Evolutionary conservation across 2,329 filamentous ascomycete genomes (phyloP).

Genomic region (Blumeriella jaapii): DNA sequence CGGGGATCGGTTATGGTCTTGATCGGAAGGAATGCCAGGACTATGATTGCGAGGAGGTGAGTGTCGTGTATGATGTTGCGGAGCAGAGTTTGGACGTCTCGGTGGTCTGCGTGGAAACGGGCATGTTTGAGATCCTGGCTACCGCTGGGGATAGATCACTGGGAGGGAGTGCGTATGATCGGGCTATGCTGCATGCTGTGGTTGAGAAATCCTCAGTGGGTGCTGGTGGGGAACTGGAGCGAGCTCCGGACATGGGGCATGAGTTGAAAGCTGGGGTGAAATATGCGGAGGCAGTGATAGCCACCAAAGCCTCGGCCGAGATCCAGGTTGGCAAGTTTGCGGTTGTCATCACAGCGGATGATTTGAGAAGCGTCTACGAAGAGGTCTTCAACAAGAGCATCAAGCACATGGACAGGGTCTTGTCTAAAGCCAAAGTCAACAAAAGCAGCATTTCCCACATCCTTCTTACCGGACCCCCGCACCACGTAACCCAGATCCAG

Average conservation of each 20-base stretch:
- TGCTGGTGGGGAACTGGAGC: neutral
- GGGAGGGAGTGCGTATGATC: slow-evolving; percentile 6
- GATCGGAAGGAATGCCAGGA: slow-evolving; percentile 24
- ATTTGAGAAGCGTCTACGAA: neutral
- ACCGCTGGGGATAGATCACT: neutral
- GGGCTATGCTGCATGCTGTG: neutral
- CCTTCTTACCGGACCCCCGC: slow-evolving; percentile 7
- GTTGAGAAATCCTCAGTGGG: neutral
- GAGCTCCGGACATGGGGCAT: neutral
- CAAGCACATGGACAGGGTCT: slow-evolving; percentile 3
- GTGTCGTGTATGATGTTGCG: slow-evolving; percentile 7
- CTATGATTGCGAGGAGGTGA: neutral
- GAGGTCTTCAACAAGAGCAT: neutral
- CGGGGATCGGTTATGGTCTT: slow-evolving; percentile 60
- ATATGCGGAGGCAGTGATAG: neutral
- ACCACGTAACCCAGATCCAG: slow-evolving; percentile 5
- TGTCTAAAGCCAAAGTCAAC: slow-evolving; percentile 5
- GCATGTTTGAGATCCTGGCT: slow-evolving; percentile 9
- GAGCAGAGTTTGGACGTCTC: slow-evolving; percentile 6
- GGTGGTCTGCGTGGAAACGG: slow-evolving; percentile 3
- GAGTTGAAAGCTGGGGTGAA: neutral
- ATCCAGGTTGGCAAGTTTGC: neutral
- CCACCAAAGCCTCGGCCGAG: neutral
- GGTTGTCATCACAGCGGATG: neutral
- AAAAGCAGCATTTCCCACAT: slow-evolving; percentile 8